A percentile compares a stretch with the other conserved stretches of the same genome.
Evolutionary conservation across 2,329 filamentous ascomycete genomes (phyloP).

Genomic region (Fusarium metavorans): DNA sequence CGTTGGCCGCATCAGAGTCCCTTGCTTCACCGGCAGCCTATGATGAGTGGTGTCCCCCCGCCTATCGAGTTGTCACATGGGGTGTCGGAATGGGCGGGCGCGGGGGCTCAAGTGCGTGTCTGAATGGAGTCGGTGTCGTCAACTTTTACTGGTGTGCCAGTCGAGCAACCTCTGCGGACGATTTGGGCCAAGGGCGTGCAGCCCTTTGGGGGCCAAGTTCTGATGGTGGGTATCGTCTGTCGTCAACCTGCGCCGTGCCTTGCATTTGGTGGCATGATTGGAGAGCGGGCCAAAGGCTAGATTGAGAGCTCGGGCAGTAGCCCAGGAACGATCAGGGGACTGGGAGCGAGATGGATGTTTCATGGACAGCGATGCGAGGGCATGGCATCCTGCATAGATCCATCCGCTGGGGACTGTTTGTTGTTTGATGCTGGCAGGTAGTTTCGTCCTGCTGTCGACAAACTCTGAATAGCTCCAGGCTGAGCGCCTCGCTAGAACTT

Average conservation of each 20-base stretch:
- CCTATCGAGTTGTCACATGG: conserved; percentile 45
- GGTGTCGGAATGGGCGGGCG: conserved; percentile 38
- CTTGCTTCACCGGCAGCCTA: conserved; percentile 42
- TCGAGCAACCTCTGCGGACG: conserved; percentile 15
- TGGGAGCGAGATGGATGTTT: conserved; percentile 15
- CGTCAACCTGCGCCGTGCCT: conserved; percentile 46
- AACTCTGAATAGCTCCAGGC: background rate
- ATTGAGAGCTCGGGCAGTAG: conserved; percentile 33
- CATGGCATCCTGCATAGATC: conserved; percentile 1
- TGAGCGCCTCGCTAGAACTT: background rate
- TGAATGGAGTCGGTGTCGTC: conserved; percentile 27
- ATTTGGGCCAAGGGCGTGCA: conserved; percentile 26
- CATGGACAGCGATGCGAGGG: conserved; percentile 20
- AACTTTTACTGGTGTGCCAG: conserved; percentile 32
- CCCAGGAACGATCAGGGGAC: conserved; percentile 42
- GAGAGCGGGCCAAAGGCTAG: conserved; percentile 39
- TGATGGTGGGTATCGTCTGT: conserved; percentile 38
- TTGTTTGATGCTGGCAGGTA: background rate
- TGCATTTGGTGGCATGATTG: conserved; percentile 47
- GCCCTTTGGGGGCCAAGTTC: conserved; percentile 31
- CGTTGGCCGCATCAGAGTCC: conserved; percentile 32
- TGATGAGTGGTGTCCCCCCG: conserved; percentile 35
- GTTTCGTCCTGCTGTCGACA: background rate
- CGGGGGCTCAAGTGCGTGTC: conserved; percentile 33
- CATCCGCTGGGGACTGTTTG: background rate